Conservation (phyloP, 1,284 basidiomycete genomes). For the Malassezia brasiliensis region DNA sequence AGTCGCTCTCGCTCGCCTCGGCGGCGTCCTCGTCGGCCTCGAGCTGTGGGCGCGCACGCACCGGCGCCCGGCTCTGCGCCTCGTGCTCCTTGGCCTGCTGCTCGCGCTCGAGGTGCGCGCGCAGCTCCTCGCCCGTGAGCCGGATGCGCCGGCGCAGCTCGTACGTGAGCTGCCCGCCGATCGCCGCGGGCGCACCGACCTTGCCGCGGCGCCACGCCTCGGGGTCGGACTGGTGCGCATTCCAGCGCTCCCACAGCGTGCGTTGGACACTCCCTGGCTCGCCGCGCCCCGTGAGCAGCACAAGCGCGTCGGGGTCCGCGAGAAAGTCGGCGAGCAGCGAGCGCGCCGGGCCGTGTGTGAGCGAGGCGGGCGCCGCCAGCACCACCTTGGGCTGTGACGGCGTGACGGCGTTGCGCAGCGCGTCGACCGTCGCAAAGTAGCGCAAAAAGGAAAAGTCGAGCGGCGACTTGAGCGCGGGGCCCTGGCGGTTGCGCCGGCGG, state of each 20-base stretch:
- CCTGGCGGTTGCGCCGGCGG: conserved; percentile 3
- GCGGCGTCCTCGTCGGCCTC: conserved; percentile 59
- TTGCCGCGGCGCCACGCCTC: conserved; percentile 73
- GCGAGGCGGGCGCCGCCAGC: conserved; percentile 77
- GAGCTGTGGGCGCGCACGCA: conserved; percentile 70
- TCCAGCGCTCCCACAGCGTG: conserved; percentile 76
- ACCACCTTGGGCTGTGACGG: conserved; percentile 70
- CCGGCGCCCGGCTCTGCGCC: conserved; percentile 62
- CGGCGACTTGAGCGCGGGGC: conserved; percentile 21
- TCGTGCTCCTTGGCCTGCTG: conserved; percentile 72
- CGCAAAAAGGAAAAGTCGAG: conserved; percentile 58
- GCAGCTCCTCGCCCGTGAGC: conserved; percentile 59
- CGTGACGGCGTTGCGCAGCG: conserved; percentile 70
- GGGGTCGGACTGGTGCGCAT: conserved; percentile 64
- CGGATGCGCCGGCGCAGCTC: conserved; percentile 69
- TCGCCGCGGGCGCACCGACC: conserved; percentile 64
- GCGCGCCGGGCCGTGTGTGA: conserved; percentile 86
- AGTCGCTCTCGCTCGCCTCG: conserved; percentile 50
- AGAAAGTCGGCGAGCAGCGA: conserved; percentile 75
- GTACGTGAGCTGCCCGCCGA: conserved; percentile 19
- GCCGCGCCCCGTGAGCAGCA: conserved; percentile 49
- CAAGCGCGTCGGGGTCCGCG: conserved; percentile 55
- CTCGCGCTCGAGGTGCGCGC: conserved; percentile 68
- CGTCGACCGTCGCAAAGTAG: conserved; percentile 73
- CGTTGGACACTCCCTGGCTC: conserved; percentile 72